phyloP scores from a whole-genome alignment of 225 moss, liverwort and hornwort genomes.

The Bryoerythrophyllum caledonicum region DNA sequence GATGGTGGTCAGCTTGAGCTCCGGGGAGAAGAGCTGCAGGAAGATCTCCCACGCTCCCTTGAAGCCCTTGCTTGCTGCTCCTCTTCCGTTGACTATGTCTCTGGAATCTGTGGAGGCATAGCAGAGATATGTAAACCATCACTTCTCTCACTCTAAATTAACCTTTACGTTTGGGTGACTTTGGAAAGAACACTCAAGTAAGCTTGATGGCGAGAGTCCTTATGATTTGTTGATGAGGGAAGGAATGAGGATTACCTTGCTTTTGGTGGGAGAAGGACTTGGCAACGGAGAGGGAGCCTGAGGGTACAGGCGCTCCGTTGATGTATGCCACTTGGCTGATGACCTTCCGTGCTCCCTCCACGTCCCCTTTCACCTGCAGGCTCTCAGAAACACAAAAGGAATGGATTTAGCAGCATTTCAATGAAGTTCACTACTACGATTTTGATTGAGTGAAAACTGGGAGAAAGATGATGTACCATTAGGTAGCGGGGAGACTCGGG shows the following conservation, averaged over 20 bases:
- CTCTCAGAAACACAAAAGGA: slow-evolving; percentile 5
- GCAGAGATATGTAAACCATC: no score
- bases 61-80: background rate
- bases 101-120: slow-evolving; percentile 18
- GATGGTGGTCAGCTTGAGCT: slow-evolving; percentile 65
- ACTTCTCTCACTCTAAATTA: no score
- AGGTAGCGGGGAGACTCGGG: slow-evolving; percentile 94
- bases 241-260: slow-evolving; percentile 25
- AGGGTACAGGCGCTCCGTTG: slow-evolving; percentile 66
- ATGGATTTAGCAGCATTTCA: background rate
- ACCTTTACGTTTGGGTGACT: no score
- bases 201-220: no score
- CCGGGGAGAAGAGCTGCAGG: slow-evolving; percentile 66
- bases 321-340: slow-evolving; percentile 63
- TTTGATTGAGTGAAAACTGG: background rate
- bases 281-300: slow-evolving; percentile 53
- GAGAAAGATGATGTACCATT: slow-evolving; percentile 58
- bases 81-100: background rate
- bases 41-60: slow-evolving; percentile 44
- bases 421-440: background rate
- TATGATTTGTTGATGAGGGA: background rate
- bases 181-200: no score
- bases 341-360: slow-evolving; percentile 67
- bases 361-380: slow-evolving; percentile 80
- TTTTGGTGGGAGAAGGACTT: slow-evolving; percentile 27